phyloP scores from a whole-genome alignment of 2,329 filamentous ascomycete genomes.

The Hymenoscyphus fructigenus region DNA sequence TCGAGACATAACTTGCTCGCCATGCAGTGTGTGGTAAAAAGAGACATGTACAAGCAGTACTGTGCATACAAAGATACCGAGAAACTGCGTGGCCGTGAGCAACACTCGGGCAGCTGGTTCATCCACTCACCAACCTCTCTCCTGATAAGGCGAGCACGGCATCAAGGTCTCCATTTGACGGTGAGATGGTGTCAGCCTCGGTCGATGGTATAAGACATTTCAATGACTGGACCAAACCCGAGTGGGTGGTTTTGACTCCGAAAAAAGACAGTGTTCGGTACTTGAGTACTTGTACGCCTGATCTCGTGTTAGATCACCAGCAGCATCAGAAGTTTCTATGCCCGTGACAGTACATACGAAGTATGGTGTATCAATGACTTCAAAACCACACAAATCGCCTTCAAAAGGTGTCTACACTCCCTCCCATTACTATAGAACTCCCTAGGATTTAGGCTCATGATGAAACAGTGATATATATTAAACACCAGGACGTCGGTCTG shows the following conservation, averaged over 20 bases:
- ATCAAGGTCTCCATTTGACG: neutral
- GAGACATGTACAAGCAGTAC: neutral
- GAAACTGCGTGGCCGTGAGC: neutral
- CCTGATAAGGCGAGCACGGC: neutral
- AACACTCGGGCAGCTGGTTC: neutral
- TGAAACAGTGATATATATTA: neutral
- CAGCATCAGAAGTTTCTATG: slow-evolving; percentile 10
- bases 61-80: neutral
- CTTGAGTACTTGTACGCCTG: slow-evolving; percentile 1
- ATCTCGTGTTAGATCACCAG: slow-evolving; percentile 17
- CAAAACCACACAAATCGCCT: slow-evolving; percentile 8
- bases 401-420: too few species aligned
- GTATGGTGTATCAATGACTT: neutral
- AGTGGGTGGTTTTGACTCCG: slow-evolving; percentile 9
- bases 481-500: neutral
- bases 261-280: neutral
- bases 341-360: neutral
- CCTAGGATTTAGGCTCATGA: neutral
- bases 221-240: slow-evolving; percentile 9
- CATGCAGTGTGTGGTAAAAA: neutral
- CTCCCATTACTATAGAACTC: too few species aligned
- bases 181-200: slow-evolving; percentile 2
- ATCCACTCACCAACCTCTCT: neutral
- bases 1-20: neutral
- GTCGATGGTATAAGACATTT: neutral